A percentile compares a stretch with the other conserved stretches of the same genome.
phyloP scores from a whole-genome alignment of 768 basidiomycete genomes.

The Lactifluus hygrophoroides region DNA sequence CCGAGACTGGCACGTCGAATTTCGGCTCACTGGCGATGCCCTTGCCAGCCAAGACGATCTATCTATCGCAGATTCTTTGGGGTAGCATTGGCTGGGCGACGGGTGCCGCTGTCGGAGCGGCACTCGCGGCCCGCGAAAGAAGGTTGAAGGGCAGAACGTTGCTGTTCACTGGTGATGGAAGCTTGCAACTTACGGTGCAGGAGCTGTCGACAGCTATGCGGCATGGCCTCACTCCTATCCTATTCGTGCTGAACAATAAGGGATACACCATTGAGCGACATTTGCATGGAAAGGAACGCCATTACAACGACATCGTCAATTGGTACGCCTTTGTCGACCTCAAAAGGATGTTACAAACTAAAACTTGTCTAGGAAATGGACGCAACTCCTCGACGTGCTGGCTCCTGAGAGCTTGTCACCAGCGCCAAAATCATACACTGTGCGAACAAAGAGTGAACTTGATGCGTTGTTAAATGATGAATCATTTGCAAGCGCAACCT shows the following conservation, averaged over 20 bases:
- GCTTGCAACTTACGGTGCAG: constrained; percentile 74
- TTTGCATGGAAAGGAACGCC: constrained; percentile 57
- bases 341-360: neutral
- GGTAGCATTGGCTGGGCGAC: constrained; percentile 90
- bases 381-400: constrained; percentile 50
- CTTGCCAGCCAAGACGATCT: constrained; percentile 59
- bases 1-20: constrained; percentile 83
- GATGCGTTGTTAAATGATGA: constrained; percentile 54
- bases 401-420: constrained; percentile 42
- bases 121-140: constrained; percentile 65
- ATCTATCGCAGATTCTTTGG: constrained; percentile 76
- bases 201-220: constrained; percentile 81
- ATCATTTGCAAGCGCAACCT: constrained; percentile 52
- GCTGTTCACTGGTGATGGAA: constrained; percentile 81
- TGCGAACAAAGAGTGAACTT: constrained; percentile 59
- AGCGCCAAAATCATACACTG: constrained; percentile 52
- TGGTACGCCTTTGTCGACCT: constrained; percentile 37
- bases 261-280: constrained; percentile 86
- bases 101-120: constrained; percentile 70
- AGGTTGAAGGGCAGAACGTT: constrained; percentile 54
- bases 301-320: constrained; percentile 80
- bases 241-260: constrained; percentile 74
- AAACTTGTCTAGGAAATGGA: constrained; percentile 44
- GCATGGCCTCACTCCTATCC: constrained; percentile 64
- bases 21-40: constrained; percentile 82